Percentiles rank a stretch among this genome's conserved stretches.
These are phyloP conservation scores for Phaeomoniella chlamydospora DNA, from an alignment of 2,329 filamentous ascomycete genomes.

Conservation along the genomic window DNA sequence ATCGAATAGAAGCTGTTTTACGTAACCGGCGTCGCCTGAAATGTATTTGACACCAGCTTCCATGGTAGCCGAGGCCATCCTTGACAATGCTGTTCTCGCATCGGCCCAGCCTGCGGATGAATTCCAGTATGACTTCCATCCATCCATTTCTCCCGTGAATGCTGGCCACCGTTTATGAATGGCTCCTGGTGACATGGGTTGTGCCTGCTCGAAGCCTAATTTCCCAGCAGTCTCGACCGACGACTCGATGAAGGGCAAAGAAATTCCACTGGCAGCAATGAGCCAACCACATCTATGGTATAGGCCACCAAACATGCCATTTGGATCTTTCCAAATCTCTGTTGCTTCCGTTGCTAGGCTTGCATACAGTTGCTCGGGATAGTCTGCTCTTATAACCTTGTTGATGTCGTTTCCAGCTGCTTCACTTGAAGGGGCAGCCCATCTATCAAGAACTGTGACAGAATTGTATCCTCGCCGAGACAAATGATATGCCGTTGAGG, in stretches of 20 bases:
- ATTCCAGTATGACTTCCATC: no score
- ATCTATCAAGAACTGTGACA: slow-evolving; percentile 32
- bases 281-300: slow-evolving; percentile 10
- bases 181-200: no score
- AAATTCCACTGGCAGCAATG: slow-evolving; percentile 7
- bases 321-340: slow-evolving; percentile 5
- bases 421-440: slow-evolving; percentile 12
- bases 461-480: slow-evolving; percentile 33
- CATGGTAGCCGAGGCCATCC: slow-evolving; percentile 8
- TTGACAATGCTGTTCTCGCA: slow-evolving; percentile 7
- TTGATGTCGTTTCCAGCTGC: slow-evolving; percentile 11
- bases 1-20: slow-evolving; percentile 5
- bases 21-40: slow-evolving; percentile 6
- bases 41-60: slow-evolving; percentile 10
- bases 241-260: slow-evolving; percentile 8
- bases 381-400: slow-evolving; percentile 12
- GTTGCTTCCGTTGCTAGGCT: slow-evolving; percentile 8
- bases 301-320: slow-evolving; percentile 7
- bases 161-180: no score
- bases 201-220: slow-evolving; percentile 11
- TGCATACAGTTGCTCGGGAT: slow-evolving; percentile 11
- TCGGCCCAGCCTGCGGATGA: slow-evolving; percentile 9
- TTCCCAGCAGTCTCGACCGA: slow-evolving; percentile 7
- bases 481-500: slow-evolving; percentile 37
- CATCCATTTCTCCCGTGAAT: no score